Evolutionary conservation across 2,329 filamentous ascomycete species (phyloP).

Genomic region (Hypoxylon rubiginosum): DNA sequence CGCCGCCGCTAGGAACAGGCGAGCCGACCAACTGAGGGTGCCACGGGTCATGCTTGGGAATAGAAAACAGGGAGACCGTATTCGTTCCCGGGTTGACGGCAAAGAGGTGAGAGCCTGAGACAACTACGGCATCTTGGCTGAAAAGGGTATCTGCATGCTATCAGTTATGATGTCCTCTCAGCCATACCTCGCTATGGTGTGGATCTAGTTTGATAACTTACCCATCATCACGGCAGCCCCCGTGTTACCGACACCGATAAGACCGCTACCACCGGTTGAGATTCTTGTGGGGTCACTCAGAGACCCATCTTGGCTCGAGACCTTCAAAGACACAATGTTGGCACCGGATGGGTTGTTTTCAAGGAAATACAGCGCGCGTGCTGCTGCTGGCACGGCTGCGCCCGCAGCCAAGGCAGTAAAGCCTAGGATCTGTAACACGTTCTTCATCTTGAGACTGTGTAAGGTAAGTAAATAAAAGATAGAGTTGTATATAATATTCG

Average conservation of each 20-base stretch:
- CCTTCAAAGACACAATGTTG: slow-evolving; percentile 15
- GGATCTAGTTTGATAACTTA: neutral
- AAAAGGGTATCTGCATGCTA: slow-evolving; percentile 29
- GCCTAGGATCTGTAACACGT: slow-evolving; percentile 1
- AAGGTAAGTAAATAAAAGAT: neutral
- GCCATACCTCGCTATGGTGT: neutral
- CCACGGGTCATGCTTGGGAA: slow-evolving; percentile 42
- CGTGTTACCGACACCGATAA: slow-evolving; percentile 6
- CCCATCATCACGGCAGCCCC: slow-evolving; percentile 2
- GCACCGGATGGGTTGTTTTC: slow-evolving; percentile 25
- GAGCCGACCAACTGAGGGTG: slow-evolving; percentile 41
- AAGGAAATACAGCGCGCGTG: slow-evolving; percentile 24
- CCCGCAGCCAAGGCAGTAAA: slow-evolving; percentile 6
- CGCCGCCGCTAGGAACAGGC: slow-evolving; percentile 44
- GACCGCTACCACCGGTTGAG: slow-evolving; percentile 10
- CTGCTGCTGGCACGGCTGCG: slow-evolving; percentile 1
- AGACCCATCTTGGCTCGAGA: slow-evolving; percentile 12
- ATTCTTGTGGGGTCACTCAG: slow-evolving; percentile 18
- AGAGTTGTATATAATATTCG: neutral
- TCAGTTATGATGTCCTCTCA: neutral
- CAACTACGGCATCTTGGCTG: slow-evolving; percentile 38
- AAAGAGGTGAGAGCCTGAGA: slow-evolving; percentile 49
- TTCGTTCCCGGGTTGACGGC: slow-evolving; percentile 53
- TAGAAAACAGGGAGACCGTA: slow-evolving; percentile 45
- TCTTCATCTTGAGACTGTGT: slow-evolving; percentile 2